Evolutionary conservation across 108 stramenopile species (phyloP), one percentile per base, ranked within the genome.

Genomic region (Stephanodiscus triporus): DNA sequence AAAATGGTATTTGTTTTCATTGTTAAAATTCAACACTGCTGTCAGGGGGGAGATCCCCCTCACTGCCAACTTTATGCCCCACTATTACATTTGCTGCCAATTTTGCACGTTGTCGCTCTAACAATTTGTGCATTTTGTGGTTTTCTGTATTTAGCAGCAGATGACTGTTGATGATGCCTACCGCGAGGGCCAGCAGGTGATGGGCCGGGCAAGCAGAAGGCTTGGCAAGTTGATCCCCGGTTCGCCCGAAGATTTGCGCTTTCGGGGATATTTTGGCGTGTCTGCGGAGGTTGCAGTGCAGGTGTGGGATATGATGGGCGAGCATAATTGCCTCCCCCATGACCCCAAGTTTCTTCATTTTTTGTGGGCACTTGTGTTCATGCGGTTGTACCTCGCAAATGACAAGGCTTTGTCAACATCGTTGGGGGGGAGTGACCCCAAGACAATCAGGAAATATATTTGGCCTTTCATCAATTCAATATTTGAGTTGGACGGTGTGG

Each of bases 351-450:
- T 68, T 17, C 8, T 22, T 22, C 68, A 68, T 36, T 56, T 16
- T 11, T 56, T 68, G 37, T 68, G 68, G 68, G 68, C 68, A 56
- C 32, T 68, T 11, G 53, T 32, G 34, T 56, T 68, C 23, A 68
- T 56, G 54, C 56, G 68, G 19, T 9, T 30, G 19, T 55, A 68
- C 53, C 54, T 53, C 9, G 50, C 49, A 26, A 66, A 66, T 66
- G 54, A 56, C 9, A 36, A 17, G 9, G 68, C 23, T 5, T 19
- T 68, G 3, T 56, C 54, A 17, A 4, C 7, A n/a, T 17, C 37
- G 7, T 38, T 68, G 14, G 51, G 34, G 19, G 51, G 32, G 5
- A 57, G 30, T 10, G 68, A 69, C 55, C 68, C 68, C 5, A 69
- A 69, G 56, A 69, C 55, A 1, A 26, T 27, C 22, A 22, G 37